Evolutionary conservation across 305 asterid species (phyloP).

Genomic region (Ajuga reptans): DNA sequence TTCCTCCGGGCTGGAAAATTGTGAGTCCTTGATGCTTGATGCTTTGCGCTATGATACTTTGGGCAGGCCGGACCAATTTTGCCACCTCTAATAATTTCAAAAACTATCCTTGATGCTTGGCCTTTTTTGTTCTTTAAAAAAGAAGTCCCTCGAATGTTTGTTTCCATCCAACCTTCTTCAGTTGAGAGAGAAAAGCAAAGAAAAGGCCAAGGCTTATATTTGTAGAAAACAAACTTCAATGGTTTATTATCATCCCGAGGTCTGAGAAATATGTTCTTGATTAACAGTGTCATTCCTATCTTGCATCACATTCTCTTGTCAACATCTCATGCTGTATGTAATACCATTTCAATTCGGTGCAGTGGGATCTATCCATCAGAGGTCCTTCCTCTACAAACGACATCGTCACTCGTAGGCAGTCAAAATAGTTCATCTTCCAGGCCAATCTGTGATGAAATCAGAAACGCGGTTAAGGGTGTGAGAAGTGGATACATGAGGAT

Average conservation of each 20-base stretch:
- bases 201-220: no score
- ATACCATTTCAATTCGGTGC: slow-evolving; percentile 23
- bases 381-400: slow-evolving; percentile 44
- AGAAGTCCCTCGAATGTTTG: no score
- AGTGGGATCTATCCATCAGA: slow-evolving; percentile 88
- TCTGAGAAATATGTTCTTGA: background rate
- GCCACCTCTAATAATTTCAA: no score
- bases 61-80: no score
- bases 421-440: slow-evolving; percentile 19
- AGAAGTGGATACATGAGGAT: slow-evolving; percentile 62
- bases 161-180: no score
- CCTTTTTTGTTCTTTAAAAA: no score
- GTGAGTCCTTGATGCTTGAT: no score
- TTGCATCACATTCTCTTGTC: background rate
- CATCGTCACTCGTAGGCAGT: slow-evolving; percentile 26
- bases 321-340: background rate
- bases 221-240: no score
- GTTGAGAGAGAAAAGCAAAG: no score
- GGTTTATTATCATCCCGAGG: background rate
- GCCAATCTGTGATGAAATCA: slow-evolving; percentile 33
- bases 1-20: no score
- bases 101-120: no score
- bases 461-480: slow-evolving; percentile 39
- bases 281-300: background rate
- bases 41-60: no score